A percentile compares a stretch with the other conserved stretches of the same genome.
Conservation (phyloP, 2,329 filamentous ascomycete species). For the Trichoderma simmonsii region DNA sequence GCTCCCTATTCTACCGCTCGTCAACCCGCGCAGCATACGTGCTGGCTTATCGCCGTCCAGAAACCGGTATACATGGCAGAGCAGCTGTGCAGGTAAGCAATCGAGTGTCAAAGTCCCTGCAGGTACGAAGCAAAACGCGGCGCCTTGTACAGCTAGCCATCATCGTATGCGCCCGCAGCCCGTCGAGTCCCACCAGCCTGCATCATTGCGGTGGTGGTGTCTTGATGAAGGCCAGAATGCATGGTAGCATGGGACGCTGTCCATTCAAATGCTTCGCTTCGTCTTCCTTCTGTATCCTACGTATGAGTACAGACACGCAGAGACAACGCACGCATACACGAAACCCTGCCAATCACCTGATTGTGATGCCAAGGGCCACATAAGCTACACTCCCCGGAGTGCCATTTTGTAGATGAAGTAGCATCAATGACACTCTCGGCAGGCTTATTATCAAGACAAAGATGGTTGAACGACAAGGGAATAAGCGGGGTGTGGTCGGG, state of each 20-base stretch:
- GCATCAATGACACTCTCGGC: neutral
- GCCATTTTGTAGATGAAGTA: conserved; percentile 1
- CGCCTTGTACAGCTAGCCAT: neutral
- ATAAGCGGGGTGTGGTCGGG: neutral
- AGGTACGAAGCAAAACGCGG: neutral
- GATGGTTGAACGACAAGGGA: neutral
- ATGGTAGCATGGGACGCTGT: neutral
- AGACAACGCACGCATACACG: conserved; percentile 2
- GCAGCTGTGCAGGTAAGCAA: neutral
- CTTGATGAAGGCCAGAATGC: neutral
- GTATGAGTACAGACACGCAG: neutral
- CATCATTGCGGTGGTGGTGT: neutral
- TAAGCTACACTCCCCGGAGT: neutral
- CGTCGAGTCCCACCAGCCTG: neutral
- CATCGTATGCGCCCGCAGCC: neutral
- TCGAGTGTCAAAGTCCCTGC: neutral
- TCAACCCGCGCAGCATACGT: neutral
- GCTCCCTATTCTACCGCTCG: neutral
- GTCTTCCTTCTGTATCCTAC: neutral
- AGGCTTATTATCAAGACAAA: neutral
- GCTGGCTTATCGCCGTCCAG: neutral
- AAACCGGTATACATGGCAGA: neutral
- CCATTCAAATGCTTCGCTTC: neutral
- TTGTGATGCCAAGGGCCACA: conserved; percentile 1
- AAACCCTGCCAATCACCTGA: conserved; percentile 3